Conservation (phyloP, 2,329 filamentous ascomycete genomes). For the Cladosporium austrohemisphaericum region DNA sequence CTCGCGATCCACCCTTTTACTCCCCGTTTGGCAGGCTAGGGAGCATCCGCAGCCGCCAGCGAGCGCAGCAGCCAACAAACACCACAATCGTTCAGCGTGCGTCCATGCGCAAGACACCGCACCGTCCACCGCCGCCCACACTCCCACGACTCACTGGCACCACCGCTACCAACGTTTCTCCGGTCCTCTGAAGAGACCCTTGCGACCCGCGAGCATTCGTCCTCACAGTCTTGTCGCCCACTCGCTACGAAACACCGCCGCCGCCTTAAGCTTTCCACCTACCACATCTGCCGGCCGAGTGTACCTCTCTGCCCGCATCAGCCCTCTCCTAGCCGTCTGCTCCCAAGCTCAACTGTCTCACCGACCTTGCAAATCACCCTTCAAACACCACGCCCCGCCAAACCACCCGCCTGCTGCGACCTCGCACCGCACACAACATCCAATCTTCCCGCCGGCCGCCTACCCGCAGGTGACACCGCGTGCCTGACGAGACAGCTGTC, state of each 20-base stretch:
- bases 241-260: neutral
- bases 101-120: conserved; percentile 7
- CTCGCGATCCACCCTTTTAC: conserved; percentile 2
- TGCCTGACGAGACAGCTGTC: conserved; percentile 8
- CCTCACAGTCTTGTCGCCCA: neutral
- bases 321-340: conserved; percentile 1
- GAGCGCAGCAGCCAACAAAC: neutral
- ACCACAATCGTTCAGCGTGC: neutral
- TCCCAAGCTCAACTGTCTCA: conserved; percentile 2
- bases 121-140: conserved; percentile 3
- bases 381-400: neutral
- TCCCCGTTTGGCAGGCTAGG: conserved; percentile 10
- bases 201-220: neutral
- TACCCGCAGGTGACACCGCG: conserved; percentile 1
- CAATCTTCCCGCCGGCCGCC: neutral
- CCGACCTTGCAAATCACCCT: neutral
- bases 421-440: neutral
- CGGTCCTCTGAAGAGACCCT: conserved; percentile 9
- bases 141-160: conserved; percentile 3
- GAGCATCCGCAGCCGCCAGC: conserved; percentile 4
- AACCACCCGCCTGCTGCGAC: neutral
- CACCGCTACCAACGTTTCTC: conserved; percentile 6
- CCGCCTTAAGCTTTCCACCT: conserved; percentile 1
- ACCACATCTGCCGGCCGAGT: neutral
- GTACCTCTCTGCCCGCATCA: neutral